phyloP scores from a whole-genome alignment of 192 early-diverging fungal species.

The Obelidium mucronatum region DNA sequence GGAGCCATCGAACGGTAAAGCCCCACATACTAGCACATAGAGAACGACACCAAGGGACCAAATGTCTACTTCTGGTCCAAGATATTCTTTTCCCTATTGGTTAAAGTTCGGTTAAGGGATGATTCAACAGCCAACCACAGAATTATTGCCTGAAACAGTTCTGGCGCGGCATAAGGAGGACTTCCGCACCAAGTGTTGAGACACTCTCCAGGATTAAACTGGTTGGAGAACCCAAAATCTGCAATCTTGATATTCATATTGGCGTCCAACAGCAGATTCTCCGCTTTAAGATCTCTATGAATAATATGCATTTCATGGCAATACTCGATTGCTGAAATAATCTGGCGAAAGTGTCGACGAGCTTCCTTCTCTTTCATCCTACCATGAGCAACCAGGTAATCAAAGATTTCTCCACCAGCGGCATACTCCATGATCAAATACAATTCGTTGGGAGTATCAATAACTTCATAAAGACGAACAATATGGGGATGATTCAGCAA shows the following conservation, averaged over 20 bases:
- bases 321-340: constrained; percentile 64
- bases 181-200: constrained; percentile 70
- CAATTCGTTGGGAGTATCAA: constrained; percentile 68
- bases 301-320: constrained; percentile 65
- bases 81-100: constrained; percentile 83
- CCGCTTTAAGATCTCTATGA: constrained; percentile 66
- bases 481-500: constrained; percentile 65
- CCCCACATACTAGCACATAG: constrained; percentile 82
- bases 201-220: constrained; percentile 64
- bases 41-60: constrained; percentile 95
- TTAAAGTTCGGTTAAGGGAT: no score
- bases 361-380: constrained; percentile 73
- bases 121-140: not conserved
- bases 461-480: constrained; percentile 71
- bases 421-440: constrained; percentile 71
- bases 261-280: constrained; percentile 65
- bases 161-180: constrained; percentile 67
- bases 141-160: constrained; percentile 52
- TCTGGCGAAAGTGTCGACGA: constrained; percentile 61
- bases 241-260: constrained; percentile 73
- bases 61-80: constrained; percentile 93
- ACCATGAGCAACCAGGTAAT: constrained; percentile 70
- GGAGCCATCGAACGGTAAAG: constrained; percentile 72
- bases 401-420: constrained; percentile 67
- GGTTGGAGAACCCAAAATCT: constrained; percentile 71